A percentile compares a stretch with the other conserved stretches of the same genome.
Conservation (phyloP, 495 filamentous ascomycete species). For the Podospora sp. region DNA sequence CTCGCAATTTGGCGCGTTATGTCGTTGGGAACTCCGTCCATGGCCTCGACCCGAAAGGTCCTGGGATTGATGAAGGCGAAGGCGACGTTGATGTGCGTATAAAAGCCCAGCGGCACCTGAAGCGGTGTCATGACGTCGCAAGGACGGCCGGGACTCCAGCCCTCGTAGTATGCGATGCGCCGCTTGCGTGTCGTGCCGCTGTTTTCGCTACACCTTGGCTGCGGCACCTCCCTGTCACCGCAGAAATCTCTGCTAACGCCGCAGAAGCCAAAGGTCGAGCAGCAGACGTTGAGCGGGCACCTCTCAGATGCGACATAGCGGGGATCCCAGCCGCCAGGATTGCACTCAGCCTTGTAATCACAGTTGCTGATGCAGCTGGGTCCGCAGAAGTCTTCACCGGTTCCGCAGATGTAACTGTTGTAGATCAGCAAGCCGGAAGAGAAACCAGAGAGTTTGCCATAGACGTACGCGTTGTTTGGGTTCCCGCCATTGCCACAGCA, state of each 20-base stretch:
- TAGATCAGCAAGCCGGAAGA: too few relatives aligned
- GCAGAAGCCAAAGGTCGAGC: constrained; percentile 26
- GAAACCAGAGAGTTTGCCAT: too few relatives aligned
- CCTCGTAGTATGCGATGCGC: constrained; percentile 34
- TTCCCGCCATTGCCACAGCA: too few relatives aligned
- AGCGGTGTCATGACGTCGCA: constrained; percentile 27
- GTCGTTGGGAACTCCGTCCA: too few relatives aligned
- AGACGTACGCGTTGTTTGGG: too few relatives aligned
- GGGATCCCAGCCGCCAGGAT: not conserved
- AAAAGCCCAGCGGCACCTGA: constrained; percentile 19
- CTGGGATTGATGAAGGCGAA: constrained; percentile 23
- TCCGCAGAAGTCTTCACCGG: too few relatives aligned
- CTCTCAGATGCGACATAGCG: constrained; percentile 4
- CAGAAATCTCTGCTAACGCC: constrained; percentile 15
- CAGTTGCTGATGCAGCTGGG: too few relatives aligned
- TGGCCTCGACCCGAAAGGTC: constrained; percentile 18
- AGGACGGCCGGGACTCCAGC: constrained; percentile 18
- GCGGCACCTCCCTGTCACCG: not conserved
- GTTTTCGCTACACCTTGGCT: not conserved
- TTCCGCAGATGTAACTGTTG: too few relatives aligned
- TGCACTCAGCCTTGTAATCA: constrained; percentile 14
- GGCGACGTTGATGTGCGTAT: constrained; percentile 31
- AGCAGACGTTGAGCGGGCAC: constrained; percentile 31
- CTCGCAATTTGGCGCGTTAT: too few relatives aligned
- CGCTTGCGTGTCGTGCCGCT: constrained; percentile 5